A percentile compares a stretch with the other conserved stretches of the same genome.
Conservation (phyloP, 129 eudicot species). For the Pseudognaphalium luteoalbum region DNA sequence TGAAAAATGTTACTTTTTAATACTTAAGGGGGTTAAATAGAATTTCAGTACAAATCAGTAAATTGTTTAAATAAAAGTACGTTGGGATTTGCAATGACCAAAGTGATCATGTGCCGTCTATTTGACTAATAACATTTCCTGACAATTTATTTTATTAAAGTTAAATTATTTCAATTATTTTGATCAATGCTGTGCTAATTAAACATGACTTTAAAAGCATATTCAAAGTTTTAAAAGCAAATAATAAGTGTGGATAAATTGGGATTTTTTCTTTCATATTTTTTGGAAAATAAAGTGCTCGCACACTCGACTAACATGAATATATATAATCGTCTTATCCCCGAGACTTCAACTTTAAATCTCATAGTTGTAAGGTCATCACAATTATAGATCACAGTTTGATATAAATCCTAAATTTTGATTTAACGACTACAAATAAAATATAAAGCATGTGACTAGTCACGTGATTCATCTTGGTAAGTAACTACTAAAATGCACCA, state of each 20-base stretch:
- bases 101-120: conserved; percentile 39
- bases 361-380: too few species aligned
- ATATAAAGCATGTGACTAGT: conserved; percentile 28
- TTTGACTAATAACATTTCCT: conserved; percentile 32
- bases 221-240: too few species aligned
- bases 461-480: conserved; percentile 39
- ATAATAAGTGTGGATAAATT: background rate
- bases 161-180: too few species aligned
- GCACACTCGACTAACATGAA: too few species aligned
- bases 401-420: background rate
- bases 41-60: conserved; percentile 9
- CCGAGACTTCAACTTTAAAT: too few species aligned
- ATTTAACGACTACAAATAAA: background rate
- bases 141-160: conserved; percentile 1
- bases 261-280: too few species aligned
- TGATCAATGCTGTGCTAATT: background rate
- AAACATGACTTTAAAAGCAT: background rate
- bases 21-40: background rate
- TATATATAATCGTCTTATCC: too few species aligned
- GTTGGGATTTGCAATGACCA: conserved; percentile 44
- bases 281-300: too few species aligned
- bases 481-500: background rate
- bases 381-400: too few species aligned
- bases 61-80: conserved; percentile 30
- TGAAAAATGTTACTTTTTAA: background rate